Base-by-base conservation (phyloP, 306 rosid genomes). In the Gillenia trifoliata region DNA sequence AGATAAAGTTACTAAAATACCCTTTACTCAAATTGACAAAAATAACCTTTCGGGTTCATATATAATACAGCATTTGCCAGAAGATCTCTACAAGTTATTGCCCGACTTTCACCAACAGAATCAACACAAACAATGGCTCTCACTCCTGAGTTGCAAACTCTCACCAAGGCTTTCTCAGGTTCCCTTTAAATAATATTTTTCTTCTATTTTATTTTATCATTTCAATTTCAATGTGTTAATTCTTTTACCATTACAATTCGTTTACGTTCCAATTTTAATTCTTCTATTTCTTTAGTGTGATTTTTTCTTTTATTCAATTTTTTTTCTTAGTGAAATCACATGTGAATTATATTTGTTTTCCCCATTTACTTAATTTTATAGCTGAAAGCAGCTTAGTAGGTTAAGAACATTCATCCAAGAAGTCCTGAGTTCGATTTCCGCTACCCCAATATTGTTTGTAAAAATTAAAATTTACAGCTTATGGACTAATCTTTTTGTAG, bases 91-190 rank as follows among this genome's bases (percentile, higher is more conserved):
- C 38, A 70, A 31, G 30, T 8, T 6, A 40, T 52, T 52, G 74
- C n/a, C 49, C 17, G 26, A 26, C n/a, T 60, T 15, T 22, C 22
- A 67, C 16, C 59, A 31, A 74, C 45, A 22, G 61, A 54, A 28
- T 31, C 23, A n/a, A 17, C 45, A 57, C 19, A 65, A 1, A 68
- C 68, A 36, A 91, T 91, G 97, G 85, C 92, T 72, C 76, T 76
- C 78, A 49, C 82, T 66, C 86, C 79, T 79, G 93, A 85, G 11
- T 19, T 92, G 50, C 87, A 87, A 79, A 82, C 84, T 80, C 75
- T 92, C 77, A 86, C 81, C 79, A 75, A 81, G 41, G 98, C 99
- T 72, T 85, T 94, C 82, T 83, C 96, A 89, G 99, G 99, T 94
- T 74, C 78, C 55, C 36, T 38, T 45, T 19, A 17, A 43, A 30